Percentiles rank a stretch among this genome's conserved stretches.
These are phyloP conservation scores for Coemansia sp. DNA, from an alignment of 192 early-diverging fungal genomes.

Conservation along the genomic window DNA sequence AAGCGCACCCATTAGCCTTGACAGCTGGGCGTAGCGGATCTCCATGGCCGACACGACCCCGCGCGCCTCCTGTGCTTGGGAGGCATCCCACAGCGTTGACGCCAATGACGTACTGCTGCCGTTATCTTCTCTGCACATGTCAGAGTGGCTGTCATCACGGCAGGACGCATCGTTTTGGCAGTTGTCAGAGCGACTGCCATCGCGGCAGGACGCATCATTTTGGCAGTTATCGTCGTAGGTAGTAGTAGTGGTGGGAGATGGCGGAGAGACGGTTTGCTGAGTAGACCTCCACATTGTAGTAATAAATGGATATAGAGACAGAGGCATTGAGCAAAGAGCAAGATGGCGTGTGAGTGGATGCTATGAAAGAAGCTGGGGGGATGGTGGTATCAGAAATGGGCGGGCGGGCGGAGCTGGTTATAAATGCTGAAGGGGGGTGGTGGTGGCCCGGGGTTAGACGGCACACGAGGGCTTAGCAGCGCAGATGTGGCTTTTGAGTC, in stretches of 20 bases:
- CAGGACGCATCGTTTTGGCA: neutral
- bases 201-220: neutral
- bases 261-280: neutral
- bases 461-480: slow-evolving; percentile 3
- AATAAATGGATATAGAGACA: slow-evolving; percentile 15
- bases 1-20: slow-evolving; percentile 17
- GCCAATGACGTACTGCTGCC: neutral
- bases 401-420: slow-evolving; percentile 1
- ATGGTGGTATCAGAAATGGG: neutral
- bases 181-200: neutral
- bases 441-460: neutral
- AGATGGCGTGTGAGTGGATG: neutral
- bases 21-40: slow-evolving; percentile 31
- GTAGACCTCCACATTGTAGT: slow-evolving; percentile 8
- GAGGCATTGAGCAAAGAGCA: neutral
- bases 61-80: slow-evolving; percentile 28
- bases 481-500: slow-evolving; percentile 16
- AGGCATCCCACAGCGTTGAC: neutral
- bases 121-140: neutral
- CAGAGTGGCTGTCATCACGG: neutral
- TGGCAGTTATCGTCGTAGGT: neutral
- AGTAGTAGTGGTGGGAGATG: neutral
- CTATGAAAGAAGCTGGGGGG: neutral
- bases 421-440: neutral
- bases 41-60: slow-evolving; percentile 36